Evolutionary conservation across 73 alveolate species (phyloP).

Genomic region (Effrenium voratum): DNA sequence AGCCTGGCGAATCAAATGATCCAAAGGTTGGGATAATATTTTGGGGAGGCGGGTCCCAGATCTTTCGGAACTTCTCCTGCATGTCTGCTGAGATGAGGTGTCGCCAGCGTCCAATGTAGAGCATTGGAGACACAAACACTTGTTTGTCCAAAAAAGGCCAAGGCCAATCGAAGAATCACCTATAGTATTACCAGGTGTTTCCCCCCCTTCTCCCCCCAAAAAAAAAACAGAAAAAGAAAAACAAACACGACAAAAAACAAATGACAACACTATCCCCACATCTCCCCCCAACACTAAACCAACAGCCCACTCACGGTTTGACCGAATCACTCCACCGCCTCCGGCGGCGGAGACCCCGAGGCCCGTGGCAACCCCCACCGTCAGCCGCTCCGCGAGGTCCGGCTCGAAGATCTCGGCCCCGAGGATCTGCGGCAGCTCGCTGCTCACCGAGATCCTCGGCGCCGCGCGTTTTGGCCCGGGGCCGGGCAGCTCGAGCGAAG

Average conservation of each 20-base stretch:
- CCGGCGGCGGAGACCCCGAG: constrained; percentile 95
- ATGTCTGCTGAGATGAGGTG: too few relatives aligned
- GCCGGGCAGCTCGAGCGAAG: too few relatives aligned
- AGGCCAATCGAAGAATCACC: neutral
- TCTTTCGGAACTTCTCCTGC: too few relatives aligned
- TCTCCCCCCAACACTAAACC: neutral
- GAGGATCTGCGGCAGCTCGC: constrained; percentile 35
- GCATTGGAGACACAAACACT: too few relatives aligned
- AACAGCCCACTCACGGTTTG: neutral
- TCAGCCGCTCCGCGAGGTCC: constrained; percentile 61
- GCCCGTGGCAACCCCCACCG: constrained; percentile 94
- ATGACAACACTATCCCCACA: neutral
- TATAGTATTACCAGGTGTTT: neutral
- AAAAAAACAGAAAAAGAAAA: too few relatives aligned
- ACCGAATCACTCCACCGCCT: neutral
- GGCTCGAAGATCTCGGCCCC: constrained; percentile 92
- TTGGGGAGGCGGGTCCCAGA: too few relatives aligned
- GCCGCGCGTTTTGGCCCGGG: too few relatives aligned
- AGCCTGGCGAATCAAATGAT: too few relatives aligned
- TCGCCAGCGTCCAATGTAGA: too few relatives aligned
- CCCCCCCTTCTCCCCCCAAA: too few relatives aligned
- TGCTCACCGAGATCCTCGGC: neutral
- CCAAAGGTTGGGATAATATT: too few relatives aligned
- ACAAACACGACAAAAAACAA: constrained; percentile 94
- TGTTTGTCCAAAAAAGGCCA: too few relatives aligned